phyloP scores from a whole-genome alignment of 768 basidiomycete species.

The Kondoa malvinella region DNA sequence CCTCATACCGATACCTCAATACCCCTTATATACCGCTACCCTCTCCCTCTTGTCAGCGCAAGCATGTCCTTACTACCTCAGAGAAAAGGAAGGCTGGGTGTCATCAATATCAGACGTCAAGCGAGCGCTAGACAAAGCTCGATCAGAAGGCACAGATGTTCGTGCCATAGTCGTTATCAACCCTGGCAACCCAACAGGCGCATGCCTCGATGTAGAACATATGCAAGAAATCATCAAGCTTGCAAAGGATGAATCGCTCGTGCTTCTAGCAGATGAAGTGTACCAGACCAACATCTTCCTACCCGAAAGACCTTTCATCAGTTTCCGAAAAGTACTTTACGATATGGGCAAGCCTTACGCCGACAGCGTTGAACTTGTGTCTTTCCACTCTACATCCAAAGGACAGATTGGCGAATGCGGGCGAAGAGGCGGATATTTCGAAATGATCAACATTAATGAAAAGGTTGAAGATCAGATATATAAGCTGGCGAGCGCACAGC shows the following conservation, averaged over 20 bases:
- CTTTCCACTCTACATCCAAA: slow-evolving; percentile 96
- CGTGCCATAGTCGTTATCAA: slow-evolving; percentile 94
- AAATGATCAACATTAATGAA: slow-evolving; percentile 61
- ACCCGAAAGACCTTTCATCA: slow-evolving; percentile 54
- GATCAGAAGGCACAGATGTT: slow-evolving; percentile 44
- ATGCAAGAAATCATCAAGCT: slow-evolving; percentile 61
- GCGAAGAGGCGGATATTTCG: slow-evolving; percentile 91
- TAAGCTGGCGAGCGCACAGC: slow-evolving; percentile 81
- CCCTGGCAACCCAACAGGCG: slow-evolving; percentile 93
- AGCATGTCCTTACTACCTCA: slow-evolving; percentile 71
- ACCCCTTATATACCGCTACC: slow-evolving; percentile 90
- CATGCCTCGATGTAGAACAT: slow-evolving; percentile 52
- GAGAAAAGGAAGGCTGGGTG: slow-evolving; percentile 66
- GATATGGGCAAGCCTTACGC: slow-evolving; percentile 43
- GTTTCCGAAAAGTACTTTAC: slow-evolving; percentile 76
- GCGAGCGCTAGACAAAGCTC: slow-evolving; percentile 48
- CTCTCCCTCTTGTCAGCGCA: slow-evolving; percentile 69
- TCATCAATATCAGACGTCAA: slow-evolving; percentile 55
- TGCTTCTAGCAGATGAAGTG: slow-evolving; percentile 94
- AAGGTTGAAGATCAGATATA: slow-evolving; percentile 73
- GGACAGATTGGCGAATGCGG: slow-evolving; percentile 94
- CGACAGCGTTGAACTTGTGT: slow-evolving; percentile 53
- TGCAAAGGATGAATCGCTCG: slow-evolving; percentile 67
- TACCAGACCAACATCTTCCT: slow-evolving; percentile 86
- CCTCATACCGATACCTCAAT: slow-evolving; percentile 94